These are phyloP conservation scores for Pichia rugopelliculosa DNA, from an alignment of 805 yeast genomes.

Conservation along the genomic window DNA sequence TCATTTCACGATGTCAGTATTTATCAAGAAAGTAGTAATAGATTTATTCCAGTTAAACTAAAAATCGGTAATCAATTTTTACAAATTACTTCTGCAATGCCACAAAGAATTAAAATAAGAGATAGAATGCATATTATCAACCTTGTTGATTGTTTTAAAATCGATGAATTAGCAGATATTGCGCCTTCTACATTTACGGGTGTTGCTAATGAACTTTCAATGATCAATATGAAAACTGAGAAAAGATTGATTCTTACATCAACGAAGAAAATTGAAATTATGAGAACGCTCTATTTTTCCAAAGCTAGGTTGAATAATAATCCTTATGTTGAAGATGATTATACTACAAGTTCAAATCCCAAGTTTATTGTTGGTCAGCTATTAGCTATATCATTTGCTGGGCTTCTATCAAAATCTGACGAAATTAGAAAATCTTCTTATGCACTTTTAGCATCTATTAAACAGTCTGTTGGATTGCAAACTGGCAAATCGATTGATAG, in stretches of 20 bases:
- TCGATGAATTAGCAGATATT: conserved; percentile 35
- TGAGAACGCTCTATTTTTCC: conserved; percentile 61
- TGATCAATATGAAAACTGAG: conserved; percentile 30
- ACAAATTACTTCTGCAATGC: conserved; percentile 45
- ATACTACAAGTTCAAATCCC: conserved; percentile 30
- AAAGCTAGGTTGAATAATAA: conserved; percentile 38
- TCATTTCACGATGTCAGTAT: conserved; percentile 44
- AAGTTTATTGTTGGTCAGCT: conserved; percentile 43
- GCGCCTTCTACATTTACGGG: conserved; percentile 37
- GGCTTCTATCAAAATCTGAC: conserved; percentile 52
- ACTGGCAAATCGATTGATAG: conserved; percentile 50
- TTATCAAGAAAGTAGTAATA: conserved; percentile 40
- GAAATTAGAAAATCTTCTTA: conserved; percentile 60
- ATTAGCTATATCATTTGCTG: conserved; percentile 58
- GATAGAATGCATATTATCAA: conserved; percentile 31
- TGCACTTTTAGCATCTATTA: conserved; percentile 52
- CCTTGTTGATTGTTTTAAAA: conserved; percentile 36
- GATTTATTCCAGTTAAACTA: conserved; percentile 52
- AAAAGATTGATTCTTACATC: conserved; percentile 37
- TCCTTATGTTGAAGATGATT: conserved; percentile 24
- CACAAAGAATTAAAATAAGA: conserved; percentile 33
- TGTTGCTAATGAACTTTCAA: conserved; percentile 42
- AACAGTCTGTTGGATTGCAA: conserved; percentile 50
- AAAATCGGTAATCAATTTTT: conserved; percentile 65
- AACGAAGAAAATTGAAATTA: conserved; percentile 52